A percentile compares a stretch with the other conserved stretches of the same genome.
phyloP scores from a whole-genome alignment of 2,329 filamentous ascomycete species.

The Penicillium nordicum region DNA sequence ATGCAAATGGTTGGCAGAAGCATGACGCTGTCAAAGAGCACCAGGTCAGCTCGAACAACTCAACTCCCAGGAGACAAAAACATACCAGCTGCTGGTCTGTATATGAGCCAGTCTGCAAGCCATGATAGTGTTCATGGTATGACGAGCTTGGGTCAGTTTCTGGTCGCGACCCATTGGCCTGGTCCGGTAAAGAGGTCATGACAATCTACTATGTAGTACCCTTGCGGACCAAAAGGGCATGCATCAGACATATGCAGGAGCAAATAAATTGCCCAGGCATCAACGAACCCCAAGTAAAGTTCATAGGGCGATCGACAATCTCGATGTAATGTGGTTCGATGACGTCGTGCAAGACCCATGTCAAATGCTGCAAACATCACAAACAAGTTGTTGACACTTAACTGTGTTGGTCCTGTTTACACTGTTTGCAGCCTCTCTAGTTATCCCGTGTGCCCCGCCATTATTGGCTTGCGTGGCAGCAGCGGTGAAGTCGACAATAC shows the following conservation, averaged over 20 bases:
- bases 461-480: slow-evolving; percentile 31
- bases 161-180: slow-evolving; percentile 17
- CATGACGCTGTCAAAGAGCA: slow-evolving; percentile 50
- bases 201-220: slow-evolving; percentile 9
- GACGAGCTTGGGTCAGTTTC: slow-evolving; percentile 15
- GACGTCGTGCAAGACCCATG: slow-evolving; percentile 27
- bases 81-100: slow-evolving; percentile 54
- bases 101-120: slow-evolving; percentile 50
- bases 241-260: slow-evolving; percentile 2
- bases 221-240: slow-evolving; percentile 4
- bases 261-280: slow-evolving; percentile 12
- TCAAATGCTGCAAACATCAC: slow-evolving; percentile 9
- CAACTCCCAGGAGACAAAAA: background rate
- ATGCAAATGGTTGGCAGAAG: slow-evolving; percentile 59
- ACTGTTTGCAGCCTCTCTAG: slow-evolving; percentile 19
- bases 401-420: slow-evolving; percentile 28
- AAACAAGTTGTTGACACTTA: slow-evolving; percentile 7
- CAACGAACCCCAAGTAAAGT: background rate
- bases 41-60: slow-evolving; percentile 2
- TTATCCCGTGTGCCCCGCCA: slow-evolving; percentile 9
- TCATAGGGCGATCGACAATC: slow-evolving; percentile 18
- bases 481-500: slow-evolving; percentile 28
- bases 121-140: slow-evolving; percentile 29
- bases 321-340: slow-evolving; percentile 22
- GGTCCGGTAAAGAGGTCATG: slow-evolving; percentile 28